Evolutionary conservation across 257 asterid genomes (phyloP).

Genomic region (Gentiana straminea): DNA sequence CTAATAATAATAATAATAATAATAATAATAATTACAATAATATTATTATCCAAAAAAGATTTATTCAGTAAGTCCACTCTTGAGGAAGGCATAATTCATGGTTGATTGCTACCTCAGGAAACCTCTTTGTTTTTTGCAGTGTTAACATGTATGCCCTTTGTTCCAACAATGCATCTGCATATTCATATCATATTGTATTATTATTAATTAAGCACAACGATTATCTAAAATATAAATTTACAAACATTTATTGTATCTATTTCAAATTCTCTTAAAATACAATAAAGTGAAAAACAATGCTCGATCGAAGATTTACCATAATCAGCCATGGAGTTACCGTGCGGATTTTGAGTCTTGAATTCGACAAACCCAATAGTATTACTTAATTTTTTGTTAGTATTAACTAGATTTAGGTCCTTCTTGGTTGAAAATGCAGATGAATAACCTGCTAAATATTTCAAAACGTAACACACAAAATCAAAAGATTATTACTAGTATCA

Average conservation of each 20-base stretch:
- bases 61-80: conserved; percentile 25
- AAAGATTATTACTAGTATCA: too few relatives aligned
- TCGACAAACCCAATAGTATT: conserved; percentile 5
- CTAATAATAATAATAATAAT: not conserved
- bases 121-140: conserved; percentile 23
- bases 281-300: not conserved
- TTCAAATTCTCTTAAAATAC: too few relatives aligned
- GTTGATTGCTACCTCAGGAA: conserved; percentile 15
- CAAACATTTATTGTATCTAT: too few relatives aligned
- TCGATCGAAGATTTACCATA: conserved; percentile 21
- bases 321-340: conserved; percentile 13
- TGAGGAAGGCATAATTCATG: conserved; percentile 23
- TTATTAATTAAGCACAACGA: not conserved
- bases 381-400: not conserved
- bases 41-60: conserved; percentile 3
- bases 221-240: not conserved
- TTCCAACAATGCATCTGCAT: conserved; percentile 33
- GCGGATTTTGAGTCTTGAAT: conserved; percentile 12
- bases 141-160: conserved; percentile 33
- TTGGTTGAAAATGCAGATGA: too few relatives aligned
- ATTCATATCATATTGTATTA: not conserved
- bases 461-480: too few relatives aligned
- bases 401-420: too few relatives aligned
- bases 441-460: too few relatives aligned
- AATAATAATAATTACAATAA: not conserved